Evolutionary conservation across 129 eudicot species (phyloP).

Genomic region (Ambrosia trifida): DNA sequence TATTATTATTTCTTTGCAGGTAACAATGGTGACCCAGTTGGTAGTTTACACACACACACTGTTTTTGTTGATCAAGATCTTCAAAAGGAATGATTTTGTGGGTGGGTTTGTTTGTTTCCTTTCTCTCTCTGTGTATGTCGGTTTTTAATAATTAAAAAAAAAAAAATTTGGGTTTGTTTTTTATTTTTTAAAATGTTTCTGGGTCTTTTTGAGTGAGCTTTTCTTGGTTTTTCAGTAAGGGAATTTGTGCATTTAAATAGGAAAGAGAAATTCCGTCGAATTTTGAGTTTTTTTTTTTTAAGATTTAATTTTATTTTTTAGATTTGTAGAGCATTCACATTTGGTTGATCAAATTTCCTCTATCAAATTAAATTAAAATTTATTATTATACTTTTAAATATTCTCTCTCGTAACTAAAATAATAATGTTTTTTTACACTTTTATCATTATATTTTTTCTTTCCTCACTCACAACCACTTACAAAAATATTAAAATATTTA

Average conservation of each 20-base stretch:
- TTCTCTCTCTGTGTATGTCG: background rate
- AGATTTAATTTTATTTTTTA: constrained; percentile 3
- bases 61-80: constrained; percentile 38
- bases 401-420: too few species aligned
- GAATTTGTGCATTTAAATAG: constrained; percentile 18
- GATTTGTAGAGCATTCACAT: background rate
- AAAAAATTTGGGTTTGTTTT: background rate
- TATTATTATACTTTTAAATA: too few species aligned
- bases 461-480: too few species aligned
- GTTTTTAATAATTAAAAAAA: constrained; percentile 18
- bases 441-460: too few species aligned
- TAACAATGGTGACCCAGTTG: constrained; percentile 7
- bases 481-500: too few species aligned
- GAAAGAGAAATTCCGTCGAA: constrained; percentile 5
- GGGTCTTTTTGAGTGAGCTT: constrained; percentile 8
- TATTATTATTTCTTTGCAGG: constrained; percentile 1
- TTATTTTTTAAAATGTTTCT: constrained; percentile 19
- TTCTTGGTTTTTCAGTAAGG: constrained; percentile 28
- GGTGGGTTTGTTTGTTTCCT: constrained; percentile 19
- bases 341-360: too few species aligned
- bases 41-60: constrained; percentile 10
- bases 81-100: constrained; percentile 36
- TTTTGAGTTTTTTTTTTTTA: background rate
- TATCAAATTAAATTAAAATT: too few species aligned
- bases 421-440: too few species aligned